Conservation (phyloP, 345 rosid genomes). For the Sapria himalayana region DNA sequence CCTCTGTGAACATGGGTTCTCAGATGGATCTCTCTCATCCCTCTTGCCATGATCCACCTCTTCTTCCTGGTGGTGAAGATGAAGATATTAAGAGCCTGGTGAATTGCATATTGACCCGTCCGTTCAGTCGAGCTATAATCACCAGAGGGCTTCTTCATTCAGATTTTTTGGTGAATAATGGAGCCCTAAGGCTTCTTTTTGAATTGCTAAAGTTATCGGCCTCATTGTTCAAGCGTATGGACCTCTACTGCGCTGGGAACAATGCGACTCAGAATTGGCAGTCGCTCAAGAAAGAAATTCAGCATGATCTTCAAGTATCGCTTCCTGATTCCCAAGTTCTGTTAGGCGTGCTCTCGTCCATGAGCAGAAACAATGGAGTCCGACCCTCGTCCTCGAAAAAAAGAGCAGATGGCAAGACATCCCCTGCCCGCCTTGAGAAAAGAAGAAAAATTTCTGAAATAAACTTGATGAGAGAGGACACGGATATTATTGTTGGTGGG, state of each 20-base stretch:
- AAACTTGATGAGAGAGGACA: slow-evolving; percentile 16
- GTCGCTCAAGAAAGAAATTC: slow-evolving; percentile 36
- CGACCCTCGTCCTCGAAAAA: slow-evolving; percentile 24
- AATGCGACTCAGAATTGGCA: slow-evolving; percentile 17
- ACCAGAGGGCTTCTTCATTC: slow-evolving; percentile 79
- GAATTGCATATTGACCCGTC: slow-evolving; percentile 50
- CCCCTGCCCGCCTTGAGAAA: slow-evolving; percentile 9
- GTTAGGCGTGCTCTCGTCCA: slow-evolving; percentile 34
- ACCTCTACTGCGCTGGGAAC: slow-evolving; percentile 10
- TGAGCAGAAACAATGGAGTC: slow-evolving; percentile 15
- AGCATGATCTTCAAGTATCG: slow-evolving; percentile 39
- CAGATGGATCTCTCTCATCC: slow-evolving; percentile 40
- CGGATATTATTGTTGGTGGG: slow-evolving; percentile 46
- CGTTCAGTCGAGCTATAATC: slow-evolving; percentile 50
- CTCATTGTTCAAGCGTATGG: slow-evolving; percentile 28
- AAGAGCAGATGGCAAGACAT: slow-evolving; percentile 17
- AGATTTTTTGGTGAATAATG: slow-evolving; percentile 63
- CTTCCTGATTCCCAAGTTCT: slow-evolving; percentile 78
- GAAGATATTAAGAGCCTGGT: slow-evolving; percentile 34
- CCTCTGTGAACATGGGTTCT: slow-evolving; percentile 25
- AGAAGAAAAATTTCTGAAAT: slow-evolving; percentile 26
- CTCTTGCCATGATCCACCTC: slow-evolving; percentile 16
- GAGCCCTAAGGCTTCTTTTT: slow-evolving; percentile 58
- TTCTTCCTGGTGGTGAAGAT: slow-evolving; percentile 21
- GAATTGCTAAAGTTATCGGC: slow-evolving; percentile 56